These are phyloP conservation scores for Glebionis coronaria DNA, from an alignment of 129 eudicot species.

Conservation along the genomic window DNA sequence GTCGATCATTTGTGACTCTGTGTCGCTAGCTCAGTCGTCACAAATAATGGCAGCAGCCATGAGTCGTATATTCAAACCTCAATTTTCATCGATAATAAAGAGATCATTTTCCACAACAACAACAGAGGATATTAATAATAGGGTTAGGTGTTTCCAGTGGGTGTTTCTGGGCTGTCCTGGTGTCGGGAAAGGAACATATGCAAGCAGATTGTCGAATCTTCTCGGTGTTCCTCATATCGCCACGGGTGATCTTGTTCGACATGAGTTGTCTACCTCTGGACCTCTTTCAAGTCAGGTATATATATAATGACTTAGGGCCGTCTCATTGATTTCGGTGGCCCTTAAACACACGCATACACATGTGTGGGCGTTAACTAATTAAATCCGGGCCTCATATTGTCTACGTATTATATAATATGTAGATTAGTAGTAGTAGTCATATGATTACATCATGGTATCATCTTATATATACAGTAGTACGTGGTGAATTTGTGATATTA, in stretches of 20 bases:
- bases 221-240: constrained; percentile 95
- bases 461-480: neutral
- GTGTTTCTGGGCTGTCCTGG: constrained; percentile 89
- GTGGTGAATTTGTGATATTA: neutral
- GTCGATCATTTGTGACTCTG: no score
- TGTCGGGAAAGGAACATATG: constrained; percentile 85
- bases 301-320: constrained; percentile 7
- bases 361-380: no score
- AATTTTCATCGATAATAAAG: constrained; percentile 11
- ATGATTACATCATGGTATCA: neutral
- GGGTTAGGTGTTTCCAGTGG: constrained; percentile 68
- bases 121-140: constrained; percentile 36
- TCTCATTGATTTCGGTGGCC: no score
- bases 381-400: no score
- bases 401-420: no score
- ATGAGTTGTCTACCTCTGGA: constrained; percentile 62
- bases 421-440: no score
- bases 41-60: constrained; percentile 75
- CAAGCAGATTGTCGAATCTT: constrained; percentile 68
- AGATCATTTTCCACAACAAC: constrained; percentile 42
- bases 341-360: no score
- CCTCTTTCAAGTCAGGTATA: constrained; percentile 74
- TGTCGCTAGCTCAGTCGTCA: no score
- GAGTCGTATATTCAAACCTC: constrained; percentile 50
- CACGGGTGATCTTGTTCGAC: constrained; percentile 94